Base-by-base conservation (phyloP, 2,329 filamentous ascomycete species). In the Fusarium temperatum region DNA sequence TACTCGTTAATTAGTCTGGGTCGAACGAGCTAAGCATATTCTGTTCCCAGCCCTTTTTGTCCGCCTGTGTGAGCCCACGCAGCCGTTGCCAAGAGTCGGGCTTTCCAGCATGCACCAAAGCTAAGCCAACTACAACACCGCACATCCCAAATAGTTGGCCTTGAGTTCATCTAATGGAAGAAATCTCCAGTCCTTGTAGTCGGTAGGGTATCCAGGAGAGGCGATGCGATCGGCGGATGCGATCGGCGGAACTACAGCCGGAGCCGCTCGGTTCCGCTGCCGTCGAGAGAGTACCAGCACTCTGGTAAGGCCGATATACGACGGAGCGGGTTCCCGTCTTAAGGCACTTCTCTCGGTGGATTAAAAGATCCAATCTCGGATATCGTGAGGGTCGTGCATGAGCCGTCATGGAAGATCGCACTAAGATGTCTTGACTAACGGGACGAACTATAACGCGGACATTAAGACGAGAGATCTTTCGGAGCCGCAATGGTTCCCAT, bases 131-230 rank as follows among this genome's bases (percentile, higher is more conserved):
- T 20, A 1, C 12, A 3, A 9, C 3, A n/a, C 7, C 8, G 5
- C 8, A 32, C 7, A 13, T 13, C 17, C n/a, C 17, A 6, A 36
- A 15, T 13, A 5, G 2, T 6, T 5, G 7, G 7, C 3, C 11
- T 10, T 22, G 47, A 15, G 1, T 24, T 17, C 3, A 11, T 28
- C 20, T 15, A 18, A 2, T 2, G 5, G 2, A 11, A 9, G 15
- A 36, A 2, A 15, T 3, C 3, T 18, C 4, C 6, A 15, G 26
- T 10, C 14, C 8, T 13, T 24, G 8, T 18, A 28, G 26, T 17
- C 15, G 20, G 18, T 12, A 24, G 9, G 6, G 22, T 3, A 4
- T 24, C 11, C 4, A 20, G 6, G 32, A 6, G 22, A n/a, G 26
- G 26, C 26, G 26, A 26, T 26, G 26, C 26, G 26, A 26, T 24